Percentiles rank a stretch among this genome's conserved stretches.
Conservation (phyloP, 139 green algal genomes). For the Picochlorum sp. region DNA sequence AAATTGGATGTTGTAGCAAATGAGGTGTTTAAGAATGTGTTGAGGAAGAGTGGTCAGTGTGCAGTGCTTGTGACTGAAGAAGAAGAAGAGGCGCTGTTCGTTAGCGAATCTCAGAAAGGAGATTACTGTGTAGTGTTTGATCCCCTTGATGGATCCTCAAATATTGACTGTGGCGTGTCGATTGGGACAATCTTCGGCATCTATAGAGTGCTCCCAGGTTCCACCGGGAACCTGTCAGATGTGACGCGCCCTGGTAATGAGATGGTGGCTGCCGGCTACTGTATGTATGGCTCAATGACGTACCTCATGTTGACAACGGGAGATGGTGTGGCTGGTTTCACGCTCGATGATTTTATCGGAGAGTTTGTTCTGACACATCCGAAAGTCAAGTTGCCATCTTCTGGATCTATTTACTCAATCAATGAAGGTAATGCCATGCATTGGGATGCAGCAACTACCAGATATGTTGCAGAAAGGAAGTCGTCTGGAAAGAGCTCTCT, state of each 20-base stretch:
- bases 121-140: conserved; percentile 55
- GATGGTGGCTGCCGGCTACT: conserved; percentile 55
- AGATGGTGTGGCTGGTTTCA: conserved; percentile 41
- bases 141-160: conserved; percentile 53
- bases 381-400: conserved; percentile 28
- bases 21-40: conserved; percentile 57
- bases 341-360: conserved; percentile 41
- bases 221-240: conserved; percentile 15
- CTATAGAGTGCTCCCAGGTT: conserved; percentile 23
- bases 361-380: conserved; percentile 49
- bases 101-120: conserved; percentile 20
- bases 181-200: conserved; percentile 55
- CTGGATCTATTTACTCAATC: conserved; percentile 49
- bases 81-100: conserved; percentile 42
- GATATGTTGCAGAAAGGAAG: conserved; percentile 53
- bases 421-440: conserved; percentile 53
- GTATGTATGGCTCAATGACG: conserved; percentile 51
- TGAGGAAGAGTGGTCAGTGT: conserved; percentile 34
- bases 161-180: conserved; percentile 56
- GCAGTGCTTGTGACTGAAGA: conserved; percentile 46
- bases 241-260: conserved; percentile 30
- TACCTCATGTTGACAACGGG: conserved; percentile 49
- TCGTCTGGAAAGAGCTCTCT: conserved; percentile 32
- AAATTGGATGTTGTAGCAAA: conserved; percentile 62
- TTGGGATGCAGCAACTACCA: conserved; percentile 35